Evolutionary conservation across 2,329 filamentous ascomycete genomes (phyloP).

Genomic region (Cytospora piceicola): DNA sequence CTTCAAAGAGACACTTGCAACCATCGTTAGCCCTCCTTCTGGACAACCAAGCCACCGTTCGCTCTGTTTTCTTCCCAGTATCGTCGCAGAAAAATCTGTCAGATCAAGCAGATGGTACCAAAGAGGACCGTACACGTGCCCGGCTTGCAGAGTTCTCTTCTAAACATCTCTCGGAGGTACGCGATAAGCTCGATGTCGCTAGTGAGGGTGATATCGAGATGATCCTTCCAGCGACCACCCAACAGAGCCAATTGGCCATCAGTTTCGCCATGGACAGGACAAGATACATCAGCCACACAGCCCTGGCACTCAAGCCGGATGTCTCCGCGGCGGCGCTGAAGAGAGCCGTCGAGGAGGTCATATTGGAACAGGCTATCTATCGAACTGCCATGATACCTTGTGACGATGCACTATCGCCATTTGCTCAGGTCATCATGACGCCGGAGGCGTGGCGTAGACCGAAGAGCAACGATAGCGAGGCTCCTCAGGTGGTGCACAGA

Average conservation of each 20-base stretch:
- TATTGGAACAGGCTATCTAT: slow-evolving; percentile 39
- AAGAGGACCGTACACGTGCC: slow-evolving; percentile 6
- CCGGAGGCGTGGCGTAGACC: slow-evolving; percentile 24
- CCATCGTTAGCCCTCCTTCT: slow-evolving; percentile 35
- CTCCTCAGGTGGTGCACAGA: slow-evolving; percentile 14
- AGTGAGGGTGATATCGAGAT: slow-evolving; percentile 34
- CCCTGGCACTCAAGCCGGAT: slow-evolving; percentile 35
- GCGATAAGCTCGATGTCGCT: slow-evolving; percentile 23
- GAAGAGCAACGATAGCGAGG: slow-evolving; percentile 28
- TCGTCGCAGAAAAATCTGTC: background rate
- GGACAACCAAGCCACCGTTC: slow-evolving; percentile 36
- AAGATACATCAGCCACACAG: slow-evolving; percentile 41
- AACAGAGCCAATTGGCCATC: slow-evolving; percentile 42
- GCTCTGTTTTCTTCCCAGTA: slow-evolving; percentile 32
- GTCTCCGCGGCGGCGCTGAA: slow-evolving; percentile 35
- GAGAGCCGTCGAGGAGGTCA: slow-evolving; percentile 35
- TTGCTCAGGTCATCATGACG: slow-evolving; percentile 40
- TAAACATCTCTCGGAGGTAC: slow-evolving; percentile 33
- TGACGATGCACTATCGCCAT: slow-evolving; percentile 41
- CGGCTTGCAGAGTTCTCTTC: slow-evolving; percentile 32
- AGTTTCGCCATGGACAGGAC: slow-evolving; percentile 38
- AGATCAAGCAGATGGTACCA: background rate
- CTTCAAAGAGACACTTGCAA: slow-evolving; percentile 21
- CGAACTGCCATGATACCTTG: slow-evolving; percentile 40
- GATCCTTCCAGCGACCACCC: slow-evolving; percentile 41